Conservation (phyloP, 768 basidiomycete species). For the Lactarius quietus region DNA sequence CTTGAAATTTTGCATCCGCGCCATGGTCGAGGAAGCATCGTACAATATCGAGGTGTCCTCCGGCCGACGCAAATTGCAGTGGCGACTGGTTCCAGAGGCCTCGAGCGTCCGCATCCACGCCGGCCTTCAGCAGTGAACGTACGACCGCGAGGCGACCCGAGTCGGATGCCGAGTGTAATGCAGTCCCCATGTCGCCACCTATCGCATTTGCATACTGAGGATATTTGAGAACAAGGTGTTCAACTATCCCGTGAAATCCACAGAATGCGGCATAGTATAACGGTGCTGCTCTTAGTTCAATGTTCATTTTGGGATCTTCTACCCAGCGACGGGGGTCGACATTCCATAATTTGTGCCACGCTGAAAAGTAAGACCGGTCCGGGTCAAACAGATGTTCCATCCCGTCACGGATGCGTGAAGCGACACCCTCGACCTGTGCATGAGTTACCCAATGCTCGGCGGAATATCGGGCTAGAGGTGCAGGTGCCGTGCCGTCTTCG, state of each 20-base stretch:
- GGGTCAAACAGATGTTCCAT: not conserved
- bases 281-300: not conserved
- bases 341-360: not conserved
- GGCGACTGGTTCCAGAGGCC: not conserved
- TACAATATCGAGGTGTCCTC: not conserved
- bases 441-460: too few species aligned
- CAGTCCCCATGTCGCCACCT: not conserved
- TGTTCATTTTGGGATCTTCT: accelerated
- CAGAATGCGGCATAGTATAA: not conserved
- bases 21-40: not conserved
- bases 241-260: not conserved
- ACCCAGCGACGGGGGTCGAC: not conserved
- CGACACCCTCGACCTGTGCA: too few species aligned
- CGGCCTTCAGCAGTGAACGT: not conserved
- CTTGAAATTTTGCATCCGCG: not conserved
- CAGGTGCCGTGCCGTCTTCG: too few species aligned
- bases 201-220: not conserved
- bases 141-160: not conserved
- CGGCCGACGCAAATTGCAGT: not conserved
- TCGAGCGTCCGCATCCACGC: not conserved
- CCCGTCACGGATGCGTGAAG: not conserved
- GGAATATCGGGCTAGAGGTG: too few species aligned
- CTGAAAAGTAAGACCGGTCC: not conserved
- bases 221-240: not conserved
- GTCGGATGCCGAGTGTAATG: not conserved